Evolutionary conservation across 2,329 filamentous ascomycete genomes (phyloP).

Genomic region (Clathrospora elynae): DNA sequence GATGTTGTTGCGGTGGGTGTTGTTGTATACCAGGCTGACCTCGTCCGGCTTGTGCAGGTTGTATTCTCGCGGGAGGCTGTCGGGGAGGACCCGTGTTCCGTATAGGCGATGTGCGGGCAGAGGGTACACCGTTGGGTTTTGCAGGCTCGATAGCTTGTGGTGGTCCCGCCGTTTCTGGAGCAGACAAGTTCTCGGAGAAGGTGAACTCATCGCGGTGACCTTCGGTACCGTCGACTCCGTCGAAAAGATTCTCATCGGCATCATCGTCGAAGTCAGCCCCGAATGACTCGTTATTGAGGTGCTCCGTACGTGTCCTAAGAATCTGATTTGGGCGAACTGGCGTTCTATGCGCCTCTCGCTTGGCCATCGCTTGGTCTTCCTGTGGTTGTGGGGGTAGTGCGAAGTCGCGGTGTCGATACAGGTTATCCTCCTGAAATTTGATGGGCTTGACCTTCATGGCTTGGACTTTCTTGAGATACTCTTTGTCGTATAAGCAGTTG

Average conservation of each 20-base stretch:
- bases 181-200: constrained; percentile 30
- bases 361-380: constrained; percentile 40
- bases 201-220: constrained; percentile 67
- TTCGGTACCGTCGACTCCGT: constrained; percentile 61
- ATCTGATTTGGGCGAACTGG: constrained; percentile 31
- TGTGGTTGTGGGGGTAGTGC: constrained; percentile 53
- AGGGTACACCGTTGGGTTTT: constrained; percentile 22
- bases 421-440: constrained; percentile 76
- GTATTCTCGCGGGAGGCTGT: constrained; percentile 29
- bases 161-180: constrained; percentile 19
- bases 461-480: constrained; percentile 86
- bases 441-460: constrained; percentile 81
- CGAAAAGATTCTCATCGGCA: constrained; percentile 59
- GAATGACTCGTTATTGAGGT: constrained; percentile 41
- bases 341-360: constrained; percentile 35
- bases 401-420: constrained; percentile 82
- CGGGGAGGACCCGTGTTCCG: constrained; percentile 26
- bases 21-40: constrained; percentile 32
- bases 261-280: constrained; percentile 59
- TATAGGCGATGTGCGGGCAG: constrained; percentile 30
- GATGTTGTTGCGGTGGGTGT: constrained; percentile 33
- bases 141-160: constrained; percentile 18
- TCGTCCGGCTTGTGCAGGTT: constrained; percentile 31
- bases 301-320: constrained; percentile 37
- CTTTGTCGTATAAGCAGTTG: constrained; percentile 98